Evolutionary conservation across 257 asterid genomes (phyloP).

Genomic region (Capsicum pubescens): DNA sequence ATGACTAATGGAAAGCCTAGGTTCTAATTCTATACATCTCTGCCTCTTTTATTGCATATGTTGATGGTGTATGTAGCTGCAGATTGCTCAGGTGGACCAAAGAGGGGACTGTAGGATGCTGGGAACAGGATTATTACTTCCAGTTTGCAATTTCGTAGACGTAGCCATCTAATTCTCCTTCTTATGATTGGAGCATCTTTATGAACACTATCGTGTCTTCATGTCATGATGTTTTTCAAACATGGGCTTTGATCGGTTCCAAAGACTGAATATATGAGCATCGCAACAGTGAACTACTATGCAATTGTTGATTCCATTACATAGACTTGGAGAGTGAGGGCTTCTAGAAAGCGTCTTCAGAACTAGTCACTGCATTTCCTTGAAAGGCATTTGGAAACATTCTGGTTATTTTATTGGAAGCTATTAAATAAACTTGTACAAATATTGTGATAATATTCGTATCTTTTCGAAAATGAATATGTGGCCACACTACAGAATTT

Average conservation of each 20-base stretch:
- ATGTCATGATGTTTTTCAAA: neutral
- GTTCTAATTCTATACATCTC: neutral
- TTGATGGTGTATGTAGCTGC: neutral
- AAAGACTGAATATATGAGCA: neutral
- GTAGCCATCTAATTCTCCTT: neutral
- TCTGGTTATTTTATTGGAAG: neutral
- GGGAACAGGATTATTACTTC: neutral
- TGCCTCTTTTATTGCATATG: neutral
- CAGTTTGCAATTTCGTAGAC: neutral
- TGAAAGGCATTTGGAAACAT: constrained; percentile 14
- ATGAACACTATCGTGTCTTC: neutral
- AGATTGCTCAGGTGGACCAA: neutral
- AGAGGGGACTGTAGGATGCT: constrained; percentile 9
- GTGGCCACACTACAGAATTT: neutral
- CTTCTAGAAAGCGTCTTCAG: neutral
- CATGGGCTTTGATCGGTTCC: neutral
- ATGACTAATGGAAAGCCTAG: neutral
- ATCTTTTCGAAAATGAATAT: neutral
- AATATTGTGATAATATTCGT: neutral
- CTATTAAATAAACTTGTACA: neutral
- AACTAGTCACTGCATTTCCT: neutral
- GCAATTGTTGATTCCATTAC: neutral
- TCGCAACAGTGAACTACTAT: neutral
- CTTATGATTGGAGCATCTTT: neutral
- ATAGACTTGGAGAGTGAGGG: neutral